A percentile compares a stretch with the other conserved stretches of the same genome.
phyloP scores from a whole-genome alignment of 106 monocot species.

The Phalaenopsis equestris region DNA sequence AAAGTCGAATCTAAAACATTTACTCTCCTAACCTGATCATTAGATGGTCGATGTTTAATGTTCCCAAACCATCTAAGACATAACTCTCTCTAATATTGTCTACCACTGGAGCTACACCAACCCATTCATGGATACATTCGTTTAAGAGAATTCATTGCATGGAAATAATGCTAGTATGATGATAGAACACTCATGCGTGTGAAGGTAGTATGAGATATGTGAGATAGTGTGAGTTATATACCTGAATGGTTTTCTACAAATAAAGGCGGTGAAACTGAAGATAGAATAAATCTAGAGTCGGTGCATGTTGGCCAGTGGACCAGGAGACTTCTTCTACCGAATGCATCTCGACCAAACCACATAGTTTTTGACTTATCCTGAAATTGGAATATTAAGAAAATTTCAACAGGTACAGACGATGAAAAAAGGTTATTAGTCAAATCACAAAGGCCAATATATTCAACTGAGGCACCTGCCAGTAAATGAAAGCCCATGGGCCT shows the following conservation, averaged over 20 bases:
- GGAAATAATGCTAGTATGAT: not conserved
- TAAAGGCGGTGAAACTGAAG: conserved; percentile 64
- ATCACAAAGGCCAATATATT: not conserved
- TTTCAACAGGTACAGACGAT: not conserved
- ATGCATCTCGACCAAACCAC: conserved; percentile 93
- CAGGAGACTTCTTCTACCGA: conserved; percentile 89
- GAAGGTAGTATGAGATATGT: not conserved
- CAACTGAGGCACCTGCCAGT: conserved; percentile 62
- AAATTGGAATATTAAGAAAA: conserved; percentile 3
- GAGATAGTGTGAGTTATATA: conserved; percentile 11
- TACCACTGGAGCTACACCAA: too few species aligned
- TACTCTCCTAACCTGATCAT: too few species aligned
- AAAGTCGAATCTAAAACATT: too few species aligned
- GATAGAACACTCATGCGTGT: not conserved
- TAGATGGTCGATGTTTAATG: too few species aligned
- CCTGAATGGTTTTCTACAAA: conserved; percentile 22
- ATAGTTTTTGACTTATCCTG: conserved; percentile 68
- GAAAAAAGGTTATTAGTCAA: not conserved
- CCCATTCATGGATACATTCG: too few species aligned
- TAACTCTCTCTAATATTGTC: too few species aligned
- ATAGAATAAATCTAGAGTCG: conserved; percentile 61
- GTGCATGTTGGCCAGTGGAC: conserved; percentile 76
- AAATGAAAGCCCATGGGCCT: conserved; percentile 86
- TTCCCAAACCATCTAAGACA: too few species aligned
- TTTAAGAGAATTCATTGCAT: not conserved